Base-by-base conservation (phyloP, 352 stramenopile species). In the Globisporangium middletonii region DNA sequence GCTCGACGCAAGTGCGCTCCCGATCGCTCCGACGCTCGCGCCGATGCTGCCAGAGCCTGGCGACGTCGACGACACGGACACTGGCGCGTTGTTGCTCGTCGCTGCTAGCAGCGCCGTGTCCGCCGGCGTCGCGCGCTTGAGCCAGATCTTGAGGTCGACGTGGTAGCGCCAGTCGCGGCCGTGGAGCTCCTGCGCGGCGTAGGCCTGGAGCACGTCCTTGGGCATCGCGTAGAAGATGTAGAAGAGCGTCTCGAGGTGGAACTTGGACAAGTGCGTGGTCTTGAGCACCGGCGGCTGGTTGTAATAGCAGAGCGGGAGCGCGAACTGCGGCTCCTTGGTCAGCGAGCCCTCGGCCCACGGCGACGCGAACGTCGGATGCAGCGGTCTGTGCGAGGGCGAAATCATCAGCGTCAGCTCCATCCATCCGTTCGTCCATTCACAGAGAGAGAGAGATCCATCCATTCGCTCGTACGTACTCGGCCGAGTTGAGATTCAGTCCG, bases 221-320 rank as follows among this genome's bases (percentile, higher is more conserved):
- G 97, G 97, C 81, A 99, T 96, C 55, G 92, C 92, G 78, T 99
- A 99, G 75, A 99, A 99, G 67, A 99, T 97, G 80, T 98, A 99
- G 77, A 99, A 99, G 26, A 99, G 79, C 55, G 97, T 99, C 83
- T 99, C 96, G 48, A 98, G 76, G 65, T 98, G 89, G 73, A 99
- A 99, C 76, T 99, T 99, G 53, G 87, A 95, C 64, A 99, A 82
- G 66, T 99, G 95, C 58, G 92, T 96, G 50, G 93, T 97, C 82
- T 99, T 99, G 52, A 99, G 83, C 53, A 95, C 89, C n/a, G 96
- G 94, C 50, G 96, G 93, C 79, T 98, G 94, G 65, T 92, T 93
- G 73, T 92, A 92, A 72, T 95, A 95, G 69, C 85, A 95, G 58
- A 75, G 79, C 12, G 85, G 85, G 65, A 93, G 71, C 43, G 80